Conservation (phyloP, 768 basidiomycete species). For the Epithele typhae region DNA sequence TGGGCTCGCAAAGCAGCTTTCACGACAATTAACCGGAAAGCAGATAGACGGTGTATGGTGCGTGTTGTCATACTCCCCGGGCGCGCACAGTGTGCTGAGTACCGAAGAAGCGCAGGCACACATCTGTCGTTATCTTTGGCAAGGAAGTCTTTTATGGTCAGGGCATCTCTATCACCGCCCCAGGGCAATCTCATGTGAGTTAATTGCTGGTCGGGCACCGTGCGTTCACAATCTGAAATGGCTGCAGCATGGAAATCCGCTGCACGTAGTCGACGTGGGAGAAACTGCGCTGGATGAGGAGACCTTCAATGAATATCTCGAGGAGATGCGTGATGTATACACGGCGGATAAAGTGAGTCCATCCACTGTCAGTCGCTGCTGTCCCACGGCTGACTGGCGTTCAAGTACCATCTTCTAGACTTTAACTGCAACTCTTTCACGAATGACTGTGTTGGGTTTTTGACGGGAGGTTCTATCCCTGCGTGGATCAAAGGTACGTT, state of each 20-base stretch:
- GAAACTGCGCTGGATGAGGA: conserved; percentile 77
- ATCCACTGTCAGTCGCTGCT: neutral
- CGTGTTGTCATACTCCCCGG: conserved; percentile 20
- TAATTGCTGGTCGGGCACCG: no score
- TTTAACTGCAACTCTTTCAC: conserved; percentile 97
- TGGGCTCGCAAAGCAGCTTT: conserved; percentile 78
- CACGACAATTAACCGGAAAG: conserved; percentile 75
- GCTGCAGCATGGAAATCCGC: conserved; percentile 80
- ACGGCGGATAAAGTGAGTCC: conserved; percentile 79
- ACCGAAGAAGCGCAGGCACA: conserved; percentile 61
- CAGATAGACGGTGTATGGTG: conserved; percentile 95
- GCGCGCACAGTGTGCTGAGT: neutral
- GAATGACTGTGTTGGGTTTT: conserved; percentile 80
- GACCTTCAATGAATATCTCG: conserved; percentile 82
- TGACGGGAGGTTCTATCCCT: conserved; percentile 82
- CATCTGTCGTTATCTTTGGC: conserved; percentile 82
- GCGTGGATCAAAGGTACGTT: conserved; percentile 70
- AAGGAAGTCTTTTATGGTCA: conserved; percentile 90
- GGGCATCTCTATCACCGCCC: conserved; percentile 67
- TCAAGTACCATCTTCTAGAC: conserved; percentile 84
- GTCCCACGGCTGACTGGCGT: neutral
- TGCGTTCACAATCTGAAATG: neutral
- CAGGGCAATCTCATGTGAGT: conserved; percentile 81
- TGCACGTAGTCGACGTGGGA: conserved; percentile 71
- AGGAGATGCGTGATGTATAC: conserved; percentile 71